Evolutionary conservation across 805 yeast species (phyloP).

Genomic region (Yamadazyma endophytica): DNA sequence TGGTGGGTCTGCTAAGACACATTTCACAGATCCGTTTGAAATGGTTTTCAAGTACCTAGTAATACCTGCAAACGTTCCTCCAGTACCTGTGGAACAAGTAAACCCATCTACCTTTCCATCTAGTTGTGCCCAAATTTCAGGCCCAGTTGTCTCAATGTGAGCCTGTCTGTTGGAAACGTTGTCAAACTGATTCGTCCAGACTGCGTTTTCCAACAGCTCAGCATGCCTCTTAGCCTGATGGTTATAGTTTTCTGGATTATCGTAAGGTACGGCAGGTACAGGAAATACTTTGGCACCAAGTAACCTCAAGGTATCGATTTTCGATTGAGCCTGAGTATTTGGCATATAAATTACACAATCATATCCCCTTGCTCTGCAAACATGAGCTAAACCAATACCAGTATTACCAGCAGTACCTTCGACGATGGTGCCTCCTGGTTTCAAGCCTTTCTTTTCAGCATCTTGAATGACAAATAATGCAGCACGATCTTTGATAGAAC

Average conservation of each 20-base stretch:
- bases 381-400: conserved; percentile 86
- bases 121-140: conserved; percentile 86
- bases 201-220: conserved; percentile 68
- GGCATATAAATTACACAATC: conserved; percentile 88
- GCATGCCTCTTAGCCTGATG: conserved; percentile 87
- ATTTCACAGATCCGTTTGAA: conserved; percentile 54
- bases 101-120: conserved; percentile 76
- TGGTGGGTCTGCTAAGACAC: conserved; percentile 88
- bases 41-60: conserved; percentile 73
- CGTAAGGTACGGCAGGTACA: conserved; percentile 81
- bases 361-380: conserved; percentile 79
- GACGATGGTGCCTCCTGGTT: conserved; percentile 80
- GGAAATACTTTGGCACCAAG: conserved; percentile 87
- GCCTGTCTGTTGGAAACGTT: conserved; percentile 85
- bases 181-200: conserved; percentile 92
- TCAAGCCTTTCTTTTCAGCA: conserved; percentile 65
- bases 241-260: conserved; percentile 80
- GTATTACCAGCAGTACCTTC: conserved; percentile 97
- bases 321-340: conserved; percentile 77
- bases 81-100: conserved; percentile 90
- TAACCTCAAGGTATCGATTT: conserved; percentile 67
- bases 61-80: conserved; percentile 87
- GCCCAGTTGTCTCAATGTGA: conserved; percentile 87
- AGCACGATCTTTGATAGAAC: conserved; percentile 88
- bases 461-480: conserved; percentile 73